Percentiles rank a stretch among this genome's conserved stretches.
Evolutionary conservation across 352 stramenopile genomes (phyloP).

Genomic region (Peronospora tabacina): DNA sequence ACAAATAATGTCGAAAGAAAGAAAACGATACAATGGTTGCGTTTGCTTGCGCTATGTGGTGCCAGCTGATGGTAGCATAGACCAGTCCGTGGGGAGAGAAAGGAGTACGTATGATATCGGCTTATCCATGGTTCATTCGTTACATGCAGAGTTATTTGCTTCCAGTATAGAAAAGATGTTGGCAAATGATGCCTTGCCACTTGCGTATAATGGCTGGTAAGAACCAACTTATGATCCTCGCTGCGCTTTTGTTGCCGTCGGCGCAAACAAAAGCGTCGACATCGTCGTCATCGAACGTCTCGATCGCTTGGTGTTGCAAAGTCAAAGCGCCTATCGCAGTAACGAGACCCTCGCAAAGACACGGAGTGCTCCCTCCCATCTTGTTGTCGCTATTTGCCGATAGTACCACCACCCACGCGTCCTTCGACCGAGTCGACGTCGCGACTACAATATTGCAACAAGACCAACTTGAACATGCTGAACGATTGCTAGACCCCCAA

Average conservation of each 20-base stretch:
- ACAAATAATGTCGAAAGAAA: background rate
- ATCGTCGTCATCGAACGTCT: background rate
- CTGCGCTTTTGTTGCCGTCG: too few species aligned
- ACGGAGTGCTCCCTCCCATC: background rate
- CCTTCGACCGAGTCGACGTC: too few species aligned
- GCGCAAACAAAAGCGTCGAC: background rate
- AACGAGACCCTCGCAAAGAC: too few species aligned
- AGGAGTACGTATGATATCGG: background rate
- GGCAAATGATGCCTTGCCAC: too few species aligned
- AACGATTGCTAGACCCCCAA: background rate
- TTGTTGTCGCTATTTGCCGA: background rate
- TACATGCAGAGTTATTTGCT: background rate
- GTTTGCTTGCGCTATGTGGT: background rate
- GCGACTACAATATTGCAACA: background rate
- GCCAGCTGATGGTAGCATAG: background rate
- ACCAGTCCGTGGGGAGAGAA: background rate
- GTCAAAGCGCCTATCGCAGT: background rate
- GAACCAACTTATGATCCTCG: too few species aligned
- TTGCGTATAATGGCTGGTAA: background rate
- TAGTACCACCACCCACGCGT: background rate
- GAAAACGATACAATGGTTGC: too few species aligned
- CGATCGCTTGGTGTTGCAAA: background rate
- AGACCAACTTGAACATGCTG: background rate
- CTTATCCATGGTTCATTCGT: background rate
- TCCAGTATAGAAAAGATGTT: too few species aligned